phyloP scores from a whole-genome alignment of 2,329 filamentous ascomycete genomes.

The Exophiala calicioides region DNA sequence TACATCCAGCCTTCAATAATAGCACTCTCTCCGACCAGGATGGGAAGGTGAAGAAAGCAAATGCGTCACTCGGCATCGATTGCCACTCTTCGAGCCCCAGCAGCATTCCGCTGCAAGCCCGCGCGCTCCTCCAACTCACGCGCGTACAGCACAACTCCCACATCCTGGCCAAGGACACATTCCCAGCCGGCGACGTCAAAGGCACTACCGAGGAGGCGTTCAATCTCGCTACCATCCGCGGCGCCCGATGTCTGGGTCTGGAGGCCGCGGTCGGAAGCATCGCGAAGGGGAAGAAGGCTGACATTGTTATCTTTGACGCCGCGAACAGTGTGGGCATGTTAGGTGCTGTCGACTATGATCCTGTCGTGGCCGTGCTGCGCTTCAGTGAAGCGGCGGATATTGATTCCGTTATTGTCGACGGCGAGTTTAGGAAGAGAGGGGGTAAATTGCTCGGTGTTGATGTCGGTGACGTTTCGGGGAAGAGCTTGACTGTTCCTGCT shows the following conservation, averaged over 20 bases:
- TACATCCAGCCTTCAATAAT: constrained; percentile 27
- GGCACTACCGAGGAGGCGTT: constrained; percentile 47
- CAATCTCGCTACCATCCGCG: constrained; percentile 53
- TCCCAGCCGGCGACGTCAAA: constrained; percentile 32
- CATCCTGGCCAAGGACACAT: constrained; percentile 31
- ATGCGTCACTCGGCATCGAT: constrained; percentile 35
- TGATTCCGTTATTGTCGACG: background rate
- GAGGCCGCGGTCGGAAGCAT: constrained; percentile 48
- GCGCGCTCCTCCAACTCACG: constrained; percentile 33
- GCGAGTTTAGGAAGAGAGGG: background rate
- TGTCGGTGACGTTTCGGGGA: no score
- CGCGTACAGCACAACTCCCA: constrained; percentile 35
- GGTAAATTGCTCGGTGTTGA: background rate
- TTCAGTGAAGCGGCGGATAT: background rate
- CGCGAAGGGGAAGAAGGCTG: constrained; percentile 49
- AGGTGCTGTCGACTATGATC: constrained; percentile 44
- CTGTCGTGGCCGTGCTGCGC: background rate
- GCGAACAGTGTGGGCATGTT: constrained; percentile 43
- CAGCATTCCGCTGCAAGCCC: constrained; percentile 34
- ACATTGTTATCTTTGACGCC: constrained; percentile 52
- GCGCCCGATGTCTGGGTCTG: constrained; percentile 47
- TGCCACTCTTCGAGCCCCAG: constrained; percentile 36
- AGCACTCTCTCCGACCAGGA: background rate
- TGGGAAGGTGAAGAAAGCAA: constrained; percentile 9
- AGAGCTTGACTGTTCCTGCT: no score